phyloP scores from a whole-genome alignment of 345 rosid genomes.

The Barbarea vulgaris region DNA sequence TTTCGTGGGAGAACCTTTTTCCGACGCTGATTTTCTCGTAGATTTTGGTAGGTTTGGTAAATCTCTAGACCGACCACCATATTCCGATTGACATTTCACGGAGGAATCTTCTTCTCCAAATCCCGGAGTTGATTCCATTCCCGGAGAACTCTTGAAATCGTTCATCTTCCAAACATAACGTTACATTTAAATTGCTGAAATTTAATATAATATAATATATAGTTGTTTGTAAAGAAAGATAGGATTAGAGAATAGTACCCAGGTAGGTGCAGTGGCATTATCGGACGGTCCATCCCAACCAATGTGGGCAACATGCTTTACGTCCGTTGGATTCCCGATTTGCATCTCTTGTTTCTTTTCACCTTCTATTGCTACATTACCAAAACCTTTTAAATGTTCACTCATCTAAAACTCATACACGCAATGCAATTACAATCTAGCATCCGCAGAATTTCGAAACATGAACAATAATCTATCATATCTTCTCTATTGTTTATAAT shows the following conservation, averaged over 20 bases:
- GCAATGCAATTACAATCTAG: neutral
- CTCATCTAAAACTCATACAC: neutral
- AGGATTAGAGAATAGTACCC: slow-evolving; percentile 1
- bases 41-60: slow-evolving; percentile 35
- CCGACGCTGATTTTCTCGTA: slow-evolving; percentile 20
- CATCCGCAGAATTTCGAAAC: neutral
- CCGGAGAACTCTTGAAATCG: slow-evolving; percentile 18
- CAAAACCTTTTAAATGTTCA: neutral
- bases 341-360: slow-evolving; percentile 73
- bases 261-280: slow-evolving; percentile 23
- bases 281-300: slow-evolving; percentile 66
- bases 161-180: slow-evolving; percentile 16
- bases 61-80: slow-evolving; percentile 22
- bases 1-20: slow-evolving; percentile 31
- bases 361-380: slow-evolving; percentile 42
- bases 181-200: neutral
- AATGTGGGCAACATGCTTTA: slow-evolving; percentile 93
- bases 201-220: neutral
- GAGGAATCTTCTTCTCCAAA: slow-evolving; percentile 18
- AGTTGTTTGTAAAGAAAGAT: neutral
- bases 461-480: neutral
- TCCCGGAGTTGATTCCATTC: neutral
- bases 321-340: slow-evolving; percentile 87
- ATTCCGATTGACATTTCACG: slow-evolving; percentile 13
- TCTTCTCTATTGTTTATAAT: neutral